Evolutionary conservation across 345 rosid genomes (phyloP), one percentile per base, ranked within the genome.

Genomic region (Erodium maritimum): DNA sequence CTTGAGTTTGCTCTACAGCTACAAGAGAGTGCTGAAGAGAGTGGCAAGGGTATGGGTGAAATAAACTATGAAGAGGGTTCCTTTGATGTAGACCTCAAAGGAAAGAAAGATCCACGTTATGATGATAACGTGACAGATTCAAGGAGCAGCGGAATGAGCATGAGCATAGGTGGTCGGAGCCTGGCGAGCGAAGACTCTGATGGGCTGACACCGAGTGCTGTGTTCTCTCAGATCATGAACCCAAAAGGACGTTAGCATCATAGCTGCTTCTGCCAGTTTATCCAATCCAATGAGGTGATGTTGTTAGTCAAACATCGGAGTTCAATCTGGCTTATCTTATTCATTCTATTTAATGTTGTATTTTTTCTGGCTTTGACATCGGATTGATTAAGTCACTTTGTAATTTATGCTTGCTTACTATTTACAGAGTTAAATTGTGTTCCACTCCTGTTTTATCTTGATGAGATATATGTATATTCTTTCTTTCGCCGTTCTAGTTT

Each of bases 211-310:
- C 97, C 97, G 14, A 93, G 97, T 50, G 90, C 95, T 14, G 95
- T 93, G 29, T 93, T 93, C 79, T 93, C 97, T n/a, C 99, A 93
- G 71, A 89, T 90, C 78, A 93, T 93, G 99, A 87, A 93, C 73
- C 98, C 98, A 1, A 88, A 88, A 72, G 98, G 98, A 55, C 95
- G 98, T 68, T 91, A 75, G 80, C 7, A 25, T 25, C 33, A 25
- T n/a, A n/a, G n/a, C n/a, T n/a, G n/a, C n/a, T n/a, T n/a, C n/a
- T n/a, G n/a, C n/a, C n/a, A n/a, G n/a, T n/a, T n/a, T n/a, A n/a
- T n/a, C n/a, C n/a, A n/a, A n/a, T 25, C 33, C 7, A 2, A 25
- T 25, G 33, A 25, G 33, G 33, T 25, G 33, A 7, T 25, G 7
- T 25, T 25, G 33, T 25, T 25, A 25, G 4, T 25, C 3, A 7